phyloP scores from a whole-genome alignment of 2,329 filamentous ascomycete species.

The Nothophaeocryptopus gaeumannii region DNA sequence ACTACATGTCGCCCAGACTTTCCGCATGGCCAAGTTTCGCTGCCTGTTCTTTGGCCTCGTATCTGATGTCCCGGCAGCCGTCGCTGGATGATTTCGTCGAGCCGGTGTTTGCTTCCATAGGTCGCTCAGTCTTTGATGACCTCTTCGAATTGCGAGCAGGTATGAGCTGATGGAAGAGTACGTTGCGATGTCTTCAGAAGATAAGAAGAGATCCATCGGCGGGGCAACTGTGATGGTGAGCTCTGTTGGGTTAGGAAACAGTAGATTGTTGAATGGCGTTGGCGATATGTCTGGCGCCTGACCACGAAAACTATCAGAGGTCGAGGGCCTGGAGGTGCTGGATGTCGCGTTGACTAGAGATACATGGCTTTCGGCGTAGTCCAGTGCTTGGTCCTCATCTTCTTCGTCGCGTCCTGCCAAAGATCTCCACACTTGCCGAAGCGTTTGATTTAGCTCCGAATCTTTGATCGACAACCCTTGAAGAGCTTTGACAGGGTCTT shows the following conservation, averaged over 20 bases:
- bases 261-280: constrained; percentile 70
- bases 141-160: constrained; percentile 77
- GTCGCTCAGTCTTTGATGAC: constrained; percentile 78
- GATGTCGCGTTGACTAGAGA: constrained; percentile 61
- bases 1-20: constrained; percentile 85
- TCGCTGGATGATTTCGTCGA: constrained; percentile 65
- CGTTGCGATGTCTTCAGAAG: constrained; percentile 67
- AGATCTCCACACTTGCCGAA: constrained; percentile 75
- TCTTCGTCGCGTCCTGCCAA: constrained; percentile 79
- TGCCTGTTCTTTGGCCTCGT: constrained; percentile 63
- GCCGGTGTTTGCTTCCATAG: constrained; percentile 83
- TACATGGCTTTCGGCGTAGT: constrained; percentile 75
- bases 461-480: constrained; percentile 74
- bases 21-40: constrained; percentile 68
- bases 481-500: constrained; percentile 51
- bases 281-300: constrained; percentile 41
- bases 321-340: constrained; percentile 36
- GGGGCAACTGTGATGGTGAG: constrained; percentile 71
- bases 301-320: constrained; percentile 38
- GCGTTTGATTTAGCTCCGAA: constrained; percentile 74
- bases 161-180: constrained; percentile 89
- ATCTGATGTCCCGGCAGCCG: constrained; percentile 53
- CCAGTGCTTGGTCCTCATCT: constrained; percentile 67
- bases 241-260: constrained; percentile 72
- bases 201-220: constrained; percentile 84